Base-by-base conservation (phyloP, 371 early-diverging fungal genomes). In the Haplosporangium sp. region DNA sequence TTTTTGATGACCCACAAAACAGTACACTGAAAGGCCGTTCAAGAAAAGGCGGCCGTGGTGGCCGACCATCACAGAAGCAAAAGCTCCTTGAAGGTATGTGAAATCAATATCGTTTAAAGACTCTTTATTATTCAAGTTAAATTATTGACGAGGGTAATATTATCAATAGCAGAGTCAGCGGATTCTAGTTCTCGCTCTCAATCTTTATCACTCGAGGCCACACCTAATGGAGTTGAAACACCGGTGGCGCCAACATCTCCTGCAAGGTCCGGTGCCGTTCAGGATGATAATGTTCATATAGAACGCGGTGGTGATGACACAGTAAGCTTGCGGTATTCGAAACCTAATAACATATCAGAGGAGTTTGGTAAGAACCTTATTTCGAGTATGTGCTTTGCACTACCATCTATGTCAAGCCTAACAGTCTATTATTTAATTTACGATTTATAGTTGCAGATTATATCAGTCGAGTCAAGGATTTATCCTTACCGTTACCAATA, bases 301-400 rank as follows among this genome's bases (percentile, higher is more conserved):
- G 76, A 81, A 56, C 78, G 90, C 60, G 90, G 90, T 4, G 81
- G 85, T 0, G 86, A 86, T 52, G 86, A 86, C n/a, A 88, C 90
- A 0, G 78, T 84, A 5, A 86, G 83, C 1, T 68, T 82, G 4
- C 55, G 78, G 5, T 90, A 87, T 61, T 76, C 60, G 8, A 83
- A 77, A 35, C 88, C 88, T 1, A 69, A 64, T 17, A 65, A 74
- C 11, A 55, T 88, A 15, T 61, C 79, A 17, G 85, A 86, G n/a
- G 73, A 81, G 8, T 72, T 72, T 67, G 72, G 87, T 86, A 82
- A 77, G 83, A 37, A 27, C 27, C 27, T 27, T 27, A 27, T 27
- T 27, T 27, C 27, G 27, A 27, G 27, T 27, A 27, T 27, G 27
- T 27, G 27, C 27, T 27, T 27, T 27, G 27, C 27, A 13, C 13